Conservation (phyloP, 1,284 basidiomycete genomes). For the Boletus semigastroideus region DNA sequence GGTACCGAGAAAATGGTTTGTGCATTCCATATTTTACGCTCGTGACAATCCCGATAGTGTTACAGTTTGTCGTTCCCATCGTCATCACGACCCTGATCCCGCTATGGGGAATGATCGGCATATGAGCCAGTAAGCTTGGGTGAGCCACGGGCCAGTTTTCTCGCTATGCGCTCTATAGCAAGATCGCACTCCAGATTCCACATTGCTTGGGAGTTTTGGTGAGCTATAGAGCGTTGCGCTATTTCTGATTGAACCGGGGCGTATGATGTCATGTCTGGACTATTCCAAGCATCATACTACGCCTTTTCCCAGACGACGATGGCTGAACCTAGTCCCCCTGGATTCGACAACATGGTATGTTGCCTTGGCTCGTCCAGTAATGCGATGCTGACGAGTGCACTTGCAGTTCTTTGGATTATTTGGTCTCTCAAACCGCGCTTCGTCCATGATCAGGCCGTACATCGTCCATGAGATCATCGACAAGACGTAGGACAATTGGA, state of each 20-base stretch:
- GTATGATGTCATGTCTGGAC: constrained; percentile 28
- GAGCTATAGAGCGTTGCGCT: constrained; percentile 9
- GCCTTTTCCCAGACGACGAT: constrained; percentile 87
- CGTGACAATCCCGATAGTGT: not conserved
- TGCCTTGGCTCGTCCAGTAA: not conserved
- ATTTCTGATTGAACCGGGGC: constrained; percentile 19
- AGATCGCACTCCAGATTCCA: constrained; percentile 54
- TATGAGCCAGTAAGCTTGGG: constrained; percentile 78
- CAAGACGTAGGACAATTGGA: constrained; percentile 70
- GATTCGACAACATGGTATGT: constrained; percentile 77
- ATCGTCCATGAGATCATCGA: constrained; percentile 80
- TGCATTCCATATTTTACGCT: not conserved
- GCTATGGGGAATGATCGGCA: constrained; percentile 85
- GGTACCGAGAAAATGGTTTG: constrained; percentile 73
- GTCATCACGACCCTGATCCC: constrained; percentile 76
- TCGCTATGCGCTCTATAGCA: not conserved
- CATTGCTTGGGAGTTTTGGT: constrained; percentile 85
- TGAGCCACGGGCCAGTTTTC: constrained; percentile 27
- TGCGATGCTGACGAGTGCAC: not conserved
- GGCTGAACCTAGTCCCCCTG: constrained; percentile 78
- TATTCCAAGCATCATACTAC: constrained; percentile 85
- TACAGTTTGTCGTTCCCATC: constrained; percentile 73
- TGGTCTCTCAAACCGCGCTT: constrained; percentile 81
- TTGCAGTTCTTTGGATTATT: constrained; percentile 76
- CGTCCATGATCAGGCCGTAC: constrained; percentile 78